Evolutionary conservation across 306 rosid species (phyloP), one percentile per base, ranked within the genome.

Genomic region (Cicer yamashitae): DNA sequence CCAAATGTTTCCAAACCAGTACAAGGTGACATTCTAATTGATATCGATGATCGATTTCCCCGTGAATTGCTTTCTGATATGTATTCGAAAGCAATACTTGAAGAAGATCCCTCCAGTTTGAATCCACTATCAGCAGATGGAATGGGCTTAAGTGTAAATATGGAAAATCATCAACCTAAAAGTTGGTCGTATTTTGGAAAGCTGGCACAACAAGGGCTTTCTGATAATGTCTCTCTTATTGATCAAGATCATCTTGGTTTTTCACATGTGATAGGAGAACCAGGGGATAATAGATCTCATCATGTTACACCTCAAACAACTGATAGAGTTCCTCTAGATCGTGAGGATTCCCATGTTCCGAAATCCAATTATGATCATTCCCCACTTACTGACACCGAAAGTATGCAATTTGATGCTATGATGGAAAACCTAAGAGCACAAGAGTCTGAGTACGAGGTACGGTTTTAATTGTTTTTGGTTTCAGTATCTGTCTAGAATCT

Each of bases 41-140:
- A 93, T 62, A 93, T 93, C 59, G 90, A 86, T 63, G 96, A 93
- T 71, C 87, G 96, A 50, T 89, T 93, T 76, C 92, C 98, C 74
- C 93, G 96, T 63, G 88, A 89, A 74, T 73, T 91, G 74, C 90
- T 93, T 45, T 87, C 88, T 56, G 98, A 93, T 73, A 85, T 93
- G 77, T 93, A 85, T 78, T 93, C 96, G 76, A 93, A 89, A 89
- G 96, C 96, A 79, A 74, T 87, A 85, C 83, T 78, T 56, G 84
- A 86, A 45, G 89, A 88, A 83, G 90, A 79, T 61, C 71, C 83
- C 57, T 79, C 85, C 60, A 76, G 54, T 62, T 48, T 47, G 66
- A 76, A 63, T 77, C 83, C 89, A 78, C 70, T 85, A 79, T 70
- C 86, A 9, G 52, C 83, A 15, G 91, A 87, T 79, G 90, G 93